phyloP scores from a whole-genome alignment of 495 filamentous ascomycete species.

The Cercophora sp. region DNA sequence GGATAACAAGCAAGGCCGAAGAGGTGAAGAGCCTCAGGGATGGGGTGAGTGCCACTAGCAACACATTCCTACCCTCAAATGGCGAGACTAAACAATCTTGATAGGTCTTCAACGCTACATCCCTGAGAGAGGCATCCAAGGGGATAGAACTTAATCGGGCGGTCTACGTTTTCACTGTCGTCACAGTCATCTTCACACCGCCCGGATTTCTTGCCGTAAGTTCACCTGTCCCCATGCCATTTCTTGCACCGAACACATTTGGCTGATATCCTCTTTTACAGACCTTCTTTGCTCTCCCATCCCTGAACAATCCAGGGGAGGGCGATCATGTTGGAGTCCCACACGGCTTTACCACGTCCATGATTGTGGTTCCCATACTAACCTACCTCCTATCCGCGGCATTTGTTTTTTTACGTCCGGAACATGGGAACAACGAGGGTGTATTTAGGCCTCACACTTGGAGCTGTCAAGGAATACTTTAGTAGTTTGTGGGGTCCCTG shows the following conservation, averaged over 20 bases:
- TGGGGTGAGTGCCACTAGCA: conserved; percentile 6
- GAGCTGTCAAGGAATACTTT: too few relatives aligned
- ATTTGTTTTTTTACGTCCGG: neutral
- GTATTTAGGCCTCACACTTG: too few relatives aligned
- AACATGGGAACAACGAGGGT: too few relatives aligned
- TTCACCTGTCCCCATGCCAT: neutral
- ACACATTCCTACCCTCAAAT: neutral
- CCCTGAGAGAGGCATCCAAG: conserved; percentile 10
- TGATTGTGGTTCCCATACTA: neutral
- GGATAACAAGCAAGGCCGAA: conserved; percentile 6
- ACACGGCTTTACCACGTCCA: neutral
- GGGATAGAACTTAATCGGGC: conserved; percentile 10
- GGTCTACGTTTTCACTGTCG: conserved; percentile 13
- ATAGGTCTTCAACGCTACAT: conserved; percentile 16
- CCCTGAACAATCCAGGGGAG: neutral
- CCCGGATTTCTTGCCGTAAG: conserved; percentile 9
- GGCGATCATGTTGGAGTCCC: neutral
- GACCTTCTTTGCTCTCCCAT: conserved; percentile 3
- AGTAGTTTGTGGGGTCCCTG: too few relatives aligned
- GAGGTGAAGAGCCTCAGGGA: conserved; percentile 13
- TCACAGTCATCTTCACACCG: conserved; percentile 10
- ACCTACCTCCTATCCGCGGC: neutral
- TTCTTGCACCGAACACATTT: too few relatives aligned
- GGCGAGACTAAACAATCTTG: neutral
- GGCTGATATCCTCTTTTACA: neutral